These are phyloP conservation scores for Leishmania gerbilli DNA, from an alignment of 208 protist genomes.

Conservation along the genomic window DNA sequence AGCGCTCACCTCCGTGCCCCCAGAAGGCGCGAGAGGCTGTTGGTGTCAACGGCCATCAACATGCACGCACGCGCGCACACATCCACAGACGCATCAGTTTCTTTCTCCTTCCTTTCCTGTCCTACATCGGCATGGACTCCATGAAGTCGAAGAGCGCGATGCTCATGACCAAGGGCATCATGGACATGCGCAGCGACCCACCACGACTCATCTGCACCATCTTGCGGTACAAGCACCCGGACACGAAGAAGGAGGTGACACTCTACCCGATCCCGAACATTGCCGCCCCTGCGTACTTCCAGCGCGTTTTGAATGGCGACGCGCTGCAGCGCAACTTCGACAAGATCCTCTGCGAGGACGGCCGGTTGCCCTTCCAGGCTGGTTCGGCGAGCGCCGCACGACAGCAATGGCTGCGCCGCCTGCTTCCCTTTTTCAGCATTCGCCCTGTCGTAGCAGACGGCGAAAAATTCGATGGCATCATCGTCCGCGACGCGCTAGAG, in stretches of 20 bases:
- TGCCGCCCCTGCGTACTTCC: conserved; percentile 66
- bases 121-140: conserved; percentile 36
- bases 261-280: conserved; percentile 81
- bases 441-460: conserved; percentile 55
- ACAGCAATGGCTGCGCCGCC: conserved; percentile 44
- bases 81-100: not conserved
- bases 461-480: conserved; percentile 79
- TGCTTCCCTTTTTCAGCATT: conserved; percentile 75
- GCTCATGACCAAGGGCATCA: conserved; percentile 85
- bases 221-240: conserved; percentile 63
- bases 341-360: conserved; percentile 84
- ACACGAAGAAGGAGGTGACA: conserved; percentile 76
- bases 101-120: not conserved
- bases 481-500: conserved; percentile 74
- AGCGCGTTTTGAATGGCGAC: conserved; percentile 48
- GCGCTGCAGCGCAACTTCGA: conserved; percentile 52
- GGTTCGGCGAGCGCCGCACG: conserved; percentile 41
- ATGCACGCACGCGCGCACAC: not conserved
- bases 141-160: conserved; percentile 70
- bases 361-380: conserved; percentile 66
- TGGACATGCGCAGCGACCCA: conserved; percentile 78
- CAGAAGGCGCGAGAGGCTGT: not conserved
- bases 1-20: not conserved
- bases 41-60: not conserved
- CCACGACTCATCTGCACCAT: conserved; percentile 71